Evolutionary conservation across 768 basidiomycete species (phyloP), one percentile per base, ranked within the genome.

Genomic region (Galerina sulciceps): DNA sequence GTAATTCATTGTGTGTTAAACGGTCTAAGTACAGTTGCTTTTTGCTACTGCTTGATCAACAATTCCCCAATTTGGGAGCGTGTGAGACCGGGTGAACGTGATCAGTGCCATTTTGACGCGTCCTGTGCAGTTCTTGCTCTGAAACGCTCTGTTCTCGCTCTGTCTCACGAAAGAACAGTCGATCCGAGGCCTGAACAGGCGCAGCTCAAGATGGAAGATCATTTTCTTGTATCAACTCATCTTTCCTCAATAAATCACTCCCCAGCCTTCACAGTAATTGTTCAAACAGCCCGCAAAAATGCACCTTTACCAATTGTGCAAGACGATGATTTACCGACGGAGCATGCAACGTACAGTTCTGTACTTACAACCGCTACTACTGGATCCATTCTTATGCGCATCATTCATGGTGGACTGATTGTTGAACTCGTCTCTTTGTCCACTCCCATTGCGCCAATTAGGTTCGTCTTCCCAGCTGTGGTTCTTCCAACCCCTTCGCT

Each of bases 391-490:
- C 81, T 94, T 51, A 72, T 88, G 46, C 88, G 94, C 59, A 81
- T 93, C 45, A 78, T 94, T 53, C 88, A 94, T 60, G 85, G 82
- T 44, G 89, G 88, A 22, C 73, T 86, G 61, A 87, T 93, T 49
- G 72, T 93, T 42, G 91, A 95, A 67, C 83, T 96, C 45, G 68
- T 87, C 37, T 91, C 92, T n/a, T 76, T 93, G 44, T 85, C 90
- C 5, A 80, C 82, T 1, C 76, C 85, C 62, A 76, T 87, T 2
- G 77, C 82, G 34, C 86, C 92, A 15, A 81, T 94, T 61, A 86
- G 91, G 57, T 85, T 95, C 69, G 79, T 90, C 62, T 92, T 93
- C 65, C 91, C 92, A 37, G 85, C 89, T 10, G 68, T 82, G 37
- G 72, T 94, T 49, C 71, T 91, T 23, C 79, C 87, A 11, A 75